Base-by-base conservation (phyloP, 106 monocot species). In the Acanthochlamys bracteata region DNA sequence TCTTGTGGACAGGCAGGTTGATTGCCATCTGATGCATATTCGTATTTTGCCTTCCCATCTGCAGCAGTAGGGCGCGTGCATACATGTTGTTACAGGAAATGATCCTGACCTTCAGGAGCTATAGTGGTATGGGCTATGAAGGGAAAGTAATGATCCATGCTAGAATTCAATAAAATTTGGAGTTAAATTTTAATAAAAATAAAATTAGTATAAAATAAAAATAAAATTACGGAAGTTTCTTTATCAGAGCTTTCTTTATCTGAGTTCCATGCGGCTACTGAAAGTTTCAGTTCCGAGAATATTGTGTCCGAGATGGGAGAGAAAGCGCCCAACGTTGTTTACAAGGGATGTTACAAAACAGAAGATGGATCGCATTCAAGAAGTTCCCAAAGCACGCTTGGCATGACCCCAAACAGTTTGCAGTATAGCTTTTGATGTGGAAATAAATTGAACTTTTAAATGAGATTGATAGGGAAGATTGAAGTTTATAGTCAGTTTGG, bases 341-440 rank as follows among this genome's bases (percentile, higher is more conserved):
- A 94, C 74, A 86, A 79, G 68, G 93, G 93, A 19, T 76, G 13
- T 77, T 94, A 41, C 64, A 70, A 65, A 82, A 69, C 71, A 69
- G 77, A 16, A 74, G 76, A 12, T 82, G 81, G 83, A 90, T 96
- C 71, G 95, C 95, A 55, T 87, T 96, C 41, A 96, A 96, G 80
- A 96, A 96, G 78, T 96, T 96, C 80, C 73, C 87, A 51, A 96
- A 88, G 76, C 58, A 76, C 71, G 90, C 95, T 10, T 96, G 95
- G 95, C 95, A 90, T 55, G 90, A 96, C 65, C 82, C 90, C n/a
- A 87, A 87, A 76, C 95, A 96, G 74, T 96, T 96, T 74, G 87
- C 84, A 4, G 95, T 95, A 3, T 14, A 49, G 49, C 49, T 49
- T 17, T 49, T 14, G n/a, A n/a, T n/a, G 10, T 49, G 12, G 49